Evolutionary conservation across 2,329 filamentous ascomycete genomes (phyloP).

Genomic region (Drechslerella coelobrocha): DNA sequence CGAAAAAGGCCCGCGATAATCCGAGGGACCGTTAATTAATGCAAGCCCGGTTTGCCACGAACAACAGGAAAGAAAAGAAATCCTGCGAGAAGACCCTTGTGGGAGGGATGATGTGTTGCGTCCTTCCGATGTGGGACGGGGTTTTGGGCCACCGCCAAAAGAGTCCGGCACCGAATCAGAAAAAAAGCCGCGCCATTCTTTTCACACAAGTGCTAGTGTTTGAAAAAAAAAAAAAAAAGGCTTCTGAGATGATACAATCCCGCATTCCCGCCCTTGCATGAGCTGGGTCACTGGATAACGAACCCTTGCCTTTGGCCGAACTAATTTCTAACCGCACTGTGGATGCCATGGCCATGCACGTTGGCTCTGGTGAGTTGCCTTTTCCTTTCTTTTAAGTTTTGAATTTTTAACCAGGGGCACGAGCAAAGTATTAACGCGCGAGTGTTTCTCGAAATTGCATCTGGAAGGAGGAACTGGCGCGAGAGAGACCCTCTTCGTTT

Average conservation of each 20-base stretch:
- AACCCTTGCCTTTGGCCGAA: conserved; percentile 23
- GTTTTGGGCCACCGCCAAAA: background rate
- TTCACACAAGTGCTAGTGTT: too few species aligned
- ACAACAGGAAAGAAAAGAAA: too few species aligned
- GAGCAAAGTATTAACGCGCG: background rate
- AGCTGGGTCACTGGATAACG: conserved; percentile 50
- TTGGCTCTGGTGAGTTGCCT: background rate
- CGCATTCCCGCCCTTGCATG: conserved; percentile 52
- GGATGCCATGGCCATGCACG: conserved; percentile 9
- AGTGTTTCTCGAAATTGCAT: conserved; percentile 41
- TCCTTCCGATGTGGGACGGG: background rate
- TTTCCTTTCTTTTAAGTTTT: background rate
- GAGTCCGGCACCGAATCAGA: too few species aligned
- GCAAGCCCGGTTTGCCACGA: too few species aligned
- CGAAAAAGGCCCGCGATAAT: background rate
- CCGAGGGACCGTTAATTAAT: too few species aligned
- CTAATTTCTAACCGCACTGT: conserved; percentile 43
- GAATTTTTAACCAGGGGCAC: background rate
- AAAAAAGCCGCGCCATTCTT: too few species aligned
- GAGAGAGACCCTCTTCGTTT: conserved; percentile 19
- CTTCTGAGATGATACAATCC: conserved; percentile 46
- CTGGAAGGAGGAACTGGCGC: conserved; percentile 37
- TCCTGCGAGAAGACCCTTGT: too few species aligned
- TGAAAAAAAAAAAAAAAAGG: too few species aligned
- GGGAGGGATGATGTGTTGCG: background rate